Evolutionary conservation across 2,329 filamentous ascomycete genomes (phyloP), one percentile per base, ranked within the genome.

Genomic region (Daldinia eschscholtzii): DNA sequence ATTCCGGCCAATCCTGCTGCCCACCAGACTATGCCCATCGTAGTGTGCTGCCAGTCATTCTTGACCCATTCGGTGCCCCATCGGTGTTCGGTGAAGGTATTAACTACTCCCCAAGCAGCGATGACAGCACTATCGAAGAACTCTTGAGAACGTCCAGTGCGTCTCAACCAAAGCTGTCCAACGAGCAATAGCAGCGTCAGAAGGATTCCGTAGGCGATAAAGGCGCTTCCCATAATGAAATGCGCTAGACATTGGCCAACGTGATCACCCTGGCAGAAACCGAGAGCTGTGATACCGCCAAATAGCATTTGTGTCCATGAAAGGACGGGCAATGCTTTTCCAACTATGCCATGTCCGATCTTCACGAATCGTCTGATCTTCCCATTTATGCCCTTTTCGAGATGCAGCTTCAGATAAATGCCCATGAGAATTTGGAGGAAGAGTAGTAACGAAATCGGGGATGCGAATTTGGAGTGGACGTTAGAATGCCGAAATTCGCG

Each of bases 11-110:
- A 83, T 26, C 96, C 96, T 6, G 96, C 95, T 75, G 90, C 92
- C 95, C 95, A 99, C 96, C 96, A 99, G 58, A 99, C 90, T 70
- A 99, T 89, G n/a, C 96, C 96, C 95, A 99, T 98, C n/a, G 92
- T 93, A 0, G 96, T 99, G 80, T 99, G 96, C 80, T 99, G 95
- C 82, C 97, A 89, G 80, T 99, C 96, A 77, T 98, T 98, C 80
- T 88, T 89, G 59, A 92, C 93, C 96, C 96, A 99, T 0, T 88
- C 87, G 0, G 86, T 86, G 61, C 96, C 96, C 96, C 96, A 99
- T 59, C 92, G 89, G 79, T 99, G 96, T 81, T 98, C 96, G 18
- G 96, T 99, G 75, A 99, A 98, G 7, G 96, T 98, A 81, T 98
- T 99, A 81, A 99, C 91, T 78, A 93, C 97, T 37, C 95, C 96